A percentile compares a stretch with the other conserved stretches of the same genome.
phyloP scores from a whole-genome alignment of 345 rosid species.

The Draba incana region DNA sequence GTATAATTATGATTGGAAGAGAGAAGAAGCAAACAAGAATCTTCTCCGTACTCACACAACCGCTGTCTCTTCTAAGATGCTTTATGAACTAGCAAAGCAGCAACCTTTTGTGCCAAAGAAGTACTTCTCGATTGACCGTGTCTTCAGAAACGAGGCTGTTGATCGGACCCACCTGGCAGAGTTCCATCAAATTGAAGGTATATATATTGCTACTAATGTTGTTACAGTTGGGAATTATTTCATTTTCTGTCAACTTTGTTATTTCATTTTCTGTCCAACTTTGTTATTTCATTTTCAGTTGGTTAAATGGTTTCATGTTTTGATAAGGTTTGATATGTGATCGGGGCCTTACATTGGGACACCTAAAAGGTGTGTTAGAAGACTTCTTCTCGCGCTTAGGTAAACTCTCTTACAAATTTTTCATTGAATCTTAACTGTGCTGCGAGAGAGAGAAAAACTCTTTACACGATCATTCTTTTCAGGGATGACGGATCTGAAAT shows the following conservation, averaged over 20 bases:
- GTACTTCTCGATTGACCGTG: conserved; percentile 95
- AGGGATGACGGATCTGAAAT: conserved; percentile 87
- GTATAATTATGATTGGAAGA: conserved; percentile 88
- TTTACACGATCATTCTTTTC: conserved; percentile 11
- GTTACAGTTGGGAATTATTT: neutral
- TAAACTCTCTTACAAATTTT: conserved; percentile 29
- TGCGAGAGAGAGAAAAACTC: neutral
- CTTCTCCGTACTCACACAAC: conserved; percentile 95
- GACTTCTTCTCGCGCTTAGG: conserved; percentile 95
- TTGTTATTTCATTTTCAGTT: neutral
- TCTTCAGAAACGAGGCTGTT: conserved; percentile 97
- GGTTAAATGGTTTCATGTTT: neutral
- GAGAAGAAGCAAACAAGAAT: conserved; percentile 43
- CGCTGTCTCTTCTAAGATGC: conserved; percentile 92
- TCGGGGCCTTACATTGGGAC: conserved; percentile 89
- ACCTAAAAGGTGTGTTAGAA: conserved; percentile 80
- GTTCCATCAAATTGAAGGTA: conserved; percentile 98
- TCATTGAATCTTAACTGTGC: too few species aligned
- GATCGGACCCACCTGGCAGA: conserved; percentile 97
- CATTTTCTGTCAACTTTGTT: too few species aligned
- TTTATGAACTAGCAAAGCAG: conserved; percentile 38
- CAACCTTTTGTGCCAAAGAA: conserved; percentile 76
- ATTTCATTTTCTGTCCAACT: too few species aligned
- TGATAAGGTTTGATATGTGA: conserved; percentile 86
- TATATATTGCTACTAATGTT: neutral